Evolutionary conservation across 2,329 filamentous ascomycete genomes (phyloP).

Genomic region (Aspergillus alliaceus): DNA sequence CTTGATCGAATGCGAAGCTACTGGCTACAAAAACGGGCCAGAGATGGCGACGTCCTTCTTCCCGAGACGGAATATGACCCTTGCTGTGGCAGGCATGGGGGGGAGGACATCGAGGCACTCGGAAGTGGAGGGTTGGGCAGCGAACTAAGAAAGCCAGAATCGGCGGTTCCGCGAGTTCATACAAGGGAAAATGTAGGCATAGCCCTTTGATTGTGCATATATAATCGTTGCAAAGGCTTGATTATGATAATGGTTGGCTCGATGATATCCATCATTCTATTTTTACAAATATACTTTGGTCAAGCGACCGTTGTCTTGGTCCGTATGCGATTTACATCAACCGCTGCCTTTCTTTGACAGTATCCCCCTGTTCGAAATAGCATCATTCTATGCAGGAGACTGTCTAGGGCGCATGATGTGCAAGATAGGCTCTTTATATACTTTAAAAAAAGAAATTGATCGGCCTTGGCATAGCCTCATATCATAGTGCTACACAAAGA

Average conservation of each 20-base stretch:
- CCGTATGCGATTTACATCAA: not conserved
- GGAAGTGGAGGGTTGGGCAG: not conserved
- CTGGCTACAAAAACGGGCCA: slow-evolving; percentile 32
- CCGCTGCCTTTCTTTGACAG: not conserved
- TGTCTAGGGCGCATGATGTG: not conserved
- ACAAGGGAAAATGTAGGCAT: not conserved
- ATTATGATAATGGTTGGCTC: not conserved
- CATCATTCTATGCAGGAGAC: not conserved
- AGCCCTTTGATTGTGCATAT: not conserved
- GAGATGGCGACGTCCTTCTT: slow-evolving; percentile 17
- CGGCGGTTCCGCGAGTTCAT: not conserved
- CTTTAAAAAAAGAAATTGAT: not conserved
- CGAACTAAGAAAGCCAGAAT: not conserved
- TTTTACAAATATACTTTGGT: not conserved
- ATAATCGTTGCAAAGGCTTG: not conserved
- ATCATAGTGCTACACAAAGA: not conserved
- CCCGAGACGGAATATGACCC: not conserved
- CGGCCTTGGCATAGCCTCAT: not conserved
- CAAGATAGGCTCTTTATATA: not conserved
- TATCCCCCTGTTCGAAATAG: not conserved
- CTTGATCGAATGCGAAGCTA: slow-evolving; percentile 41
- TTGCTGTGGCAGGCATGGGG: not conserved
- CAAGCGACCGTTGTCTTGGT: not conserved
- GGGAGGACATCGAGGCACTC: not conserved
- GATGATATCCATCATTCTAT: not conserved